These are phyloP conservation scores for Verticillium isaacii DNA, from an alignment of 2,329 filamentous ascomycete species.

Conservation along the genomic window DNA sequence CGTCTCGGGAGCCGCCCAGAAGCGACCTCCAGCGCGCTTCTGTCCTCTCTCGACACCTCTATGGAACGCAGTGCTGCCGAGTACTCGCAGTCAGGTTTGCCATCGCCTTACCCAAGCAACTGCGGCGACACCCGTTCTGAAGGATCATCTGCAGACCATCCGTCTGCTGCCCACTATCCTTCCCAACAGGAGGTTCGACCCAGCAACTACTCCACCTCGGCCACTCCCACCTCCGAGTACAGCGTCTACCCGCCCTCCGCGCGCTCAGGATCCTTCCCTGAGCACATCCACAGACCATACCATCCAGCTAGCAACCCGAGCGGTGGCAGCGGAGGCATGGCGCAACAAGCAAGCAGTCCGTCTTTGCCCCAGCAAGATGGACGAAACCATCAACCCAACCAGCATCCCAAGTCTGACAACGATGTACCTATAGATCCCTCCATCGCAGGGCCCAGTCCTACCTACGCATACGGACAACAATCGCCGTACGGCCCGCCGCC, in stretches of 20 bases:
- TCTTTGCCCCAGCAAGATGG: conserved; percentile 83
- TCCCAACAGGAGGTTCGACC: conserved; percentile 75
- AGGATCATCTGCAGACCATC: conserved; percentile 81
- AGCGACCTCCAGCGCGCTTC: conserved; percentile 23
- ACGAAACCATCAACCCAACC: conserved; percentile 69
- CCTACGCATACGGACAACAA: conserved; percentile 78
- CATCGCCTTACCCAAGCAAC: conserved; percentile 63
- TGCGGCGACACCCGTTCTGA: conserved; percentile 74
- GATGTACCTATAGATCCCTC: conserved; percentile 99
- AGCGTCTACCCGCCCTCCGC: conserved; percentile 68
- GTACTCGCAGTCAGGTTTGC: conserved; percentile 87
- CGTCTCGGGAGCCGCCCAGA: conserved; percentile 22
- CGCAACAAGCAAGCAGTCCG: conserved; percentile 96
- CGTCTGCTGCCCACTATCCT: conserved; percentile 87
- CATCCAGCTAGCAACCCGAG: conserved; percentile 70
- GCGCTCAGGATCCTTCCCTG: conserved; percentile 79
- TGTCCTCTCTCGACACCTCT: conserved; percentile 27
- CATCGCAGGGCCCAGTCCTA: conserved; percentile 88
- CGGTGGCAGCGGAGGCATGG: conserved; percentile 83
- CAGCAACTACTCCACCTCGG: conserved; percentile 66
- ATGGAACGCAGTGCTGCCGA: conserved; percentile 64
- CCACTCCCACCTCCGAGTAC: conserved; percentile 88
- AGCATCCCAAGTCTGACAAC: conserved; percentile 81
- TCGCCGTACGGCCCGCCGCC: conserved; percentile 80
- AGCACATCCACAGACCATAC: conserved; percentile 82